Base-by-base conservation (phyloP, 2,329 filamentous ascomycete genomes). In the Cordyceps farinosa region DNA sequence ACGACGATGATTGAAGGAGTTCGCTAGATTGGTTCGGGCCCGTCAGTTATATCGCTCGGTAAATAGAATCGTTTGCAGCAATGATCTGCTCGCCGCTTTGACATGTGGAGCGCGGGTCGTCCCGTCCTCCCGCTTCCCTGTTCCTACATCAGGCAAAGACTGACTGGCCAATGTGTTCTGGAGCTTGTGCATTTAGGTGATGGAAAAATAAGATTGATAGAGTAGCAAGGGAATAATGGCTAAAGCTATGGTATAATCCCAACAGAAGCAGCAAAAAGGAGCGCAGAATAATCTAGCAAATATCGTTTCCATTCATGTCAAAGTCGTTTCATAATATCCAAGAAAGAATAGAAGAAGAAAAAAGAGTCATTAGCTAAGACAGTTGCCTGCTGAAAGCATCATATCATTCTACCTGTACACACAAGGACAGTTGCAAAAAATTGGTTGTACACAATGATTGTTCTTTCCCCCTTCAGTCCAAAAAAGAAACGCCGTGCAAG, bases 401-500 rank as follows among this genome's bases (percentile, higher is more conserved):
- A 27, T 42, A 47, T 52, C 57, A 60, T 42, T 60, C 57, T 60
- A 60, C 57, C 57, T 60, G 44, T 60, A 52, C 57, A 50, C 38
- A 38, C n/a, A 27, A 29, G 17, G 34, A 29, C 53, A 40, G 57
- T 44, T 27, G 47, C 57, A 15, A 52, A 50, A 60, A 27, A 50
- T 48, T 59, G 29, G 57, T 60, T 51, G 34, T 60, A 60, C 57
- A 60, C 57, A 36, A 48, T 48, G 36, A 27, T 52, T 40, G 29
- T n/a, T 32, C 8, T 3, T 30, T 60, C 32, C 22, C 42, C 22
- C 15, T 50, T 10, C n/a, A 22, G 22, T 59, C 8, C 56, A 44
- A 47, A 47, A 50, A 38, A 40, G 9, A 34, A 60, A 60, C 47
- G 57, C 57, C 57, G 36, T 44, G 38, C 17, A n/a, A 22, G 15